phyloP scores from a whole-genome alignment of 2,329 filamentous ascomycete species.

The Colletotrichum magnum region DNA sequence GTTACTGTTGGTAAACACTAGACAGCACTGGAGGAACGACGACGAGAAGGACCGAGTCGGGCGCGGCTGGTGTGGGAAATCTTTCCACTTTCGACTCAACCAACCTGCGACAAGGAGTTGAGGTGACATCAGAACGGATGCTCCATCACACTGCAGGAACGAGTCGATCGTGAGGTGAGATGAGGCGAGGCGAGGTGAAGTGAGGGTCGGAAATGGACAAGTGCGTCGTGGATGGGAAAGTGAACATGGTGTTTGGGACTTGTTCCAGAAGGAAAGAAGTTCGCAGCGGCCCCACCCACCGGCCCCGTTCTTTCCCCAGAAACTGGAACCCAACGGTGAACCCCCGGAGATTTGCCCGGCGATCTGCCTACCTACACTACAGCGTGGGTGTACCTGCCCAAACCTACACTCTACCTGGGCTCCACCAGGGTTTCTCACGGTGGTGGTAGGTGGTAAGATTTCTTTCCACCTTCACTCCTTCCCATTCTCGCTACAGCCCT shows the following conservation, averaged over 20 bases:
- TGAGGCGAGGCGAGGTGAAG: no score
- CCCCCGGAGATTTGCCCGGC: constrained; percentile 30
- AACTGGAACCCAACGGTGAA: neutral
- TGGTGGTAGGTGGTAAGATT: no score
- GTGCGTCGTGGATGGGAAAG: constrained; percentile 24
- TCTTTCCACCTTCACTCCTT: neutral
- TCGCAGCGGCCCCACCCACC: constrained; percentile 31
- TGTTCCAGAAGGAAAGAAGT: constrained; percentile 37
- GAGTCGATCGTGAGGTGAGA: constrained; percentile 7
- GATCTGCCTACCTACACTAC: neutral
- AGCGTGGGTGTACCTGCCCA: no score
- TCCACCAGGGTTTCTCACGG: neutral
- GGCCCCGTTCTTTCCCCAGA: constrained; percentile 31
- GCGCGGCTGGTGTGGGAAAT: neutral
- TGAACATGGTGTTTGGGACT: constrained; percentile 34
- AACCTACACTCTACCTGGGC: no score
- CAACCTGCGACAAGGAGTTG: neutral
- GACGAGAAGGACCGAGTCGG: neutral
- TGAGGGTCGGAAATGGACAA: constrained; percentile 17
- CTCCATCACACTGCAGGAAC: neutral
- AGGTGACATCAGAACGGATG: neutral
- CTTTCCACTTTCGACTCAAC: neutral
- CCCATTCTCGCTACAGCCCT: neutral
- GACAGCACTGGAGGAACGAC: neutral
- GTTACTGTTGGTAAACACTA: neutral